These are phyloP conservation scores for Picochlorum sp. DNA, from an alignment of 139 green algal genomes.

Conservation along the genomic window DNA sequence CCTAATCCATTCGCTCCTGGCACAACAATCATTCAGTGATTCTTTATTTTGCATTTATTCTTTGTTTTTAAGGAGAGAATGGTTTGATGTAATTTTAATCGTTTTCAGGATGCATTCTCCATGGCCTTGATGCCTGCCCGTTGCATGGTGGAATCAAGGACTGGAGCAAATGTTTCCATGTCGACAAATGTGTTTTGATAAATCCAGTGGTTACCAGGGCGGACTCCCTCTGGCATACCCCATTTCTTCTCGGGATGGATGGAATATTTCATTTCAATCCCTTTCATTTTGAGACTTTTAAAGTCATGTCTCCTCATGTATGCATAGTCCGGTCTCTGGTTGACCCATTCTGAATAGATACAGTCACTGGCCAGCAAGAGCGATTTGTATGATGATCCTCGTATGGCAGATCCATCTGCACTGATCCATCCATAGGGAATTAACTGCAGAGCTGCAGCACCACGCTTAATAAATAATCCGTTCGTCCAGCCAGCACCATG, in stretches of 20 bases:
- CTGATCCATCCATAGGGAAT: constrained; percentile 29
- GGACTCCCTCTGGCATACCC: constrained; percentile 12
- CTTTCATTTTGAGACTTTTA: constrained; percentile 3
- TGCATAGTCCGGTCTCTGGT: constrained; percentile 17
- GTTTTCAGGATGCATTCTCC: background rate
- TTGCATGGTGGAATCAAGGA: constrained; percentile 14
- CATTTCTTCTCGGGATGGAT: constrained; percentile 18
- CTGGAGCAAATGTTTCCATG: constrained; percentile 20
- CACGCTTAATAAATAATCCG: constrained; percentile 32
- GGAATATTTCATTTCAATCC: constrained; percentile 8
- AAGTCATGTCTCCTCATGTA: constrained; percentile 29
- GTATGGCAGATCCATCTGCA: constrained; percentile 13
- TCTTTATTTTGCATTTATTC: background rate
- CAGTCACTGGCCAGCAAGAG: constrained; percentile 12
- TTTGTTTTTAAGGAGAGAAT: too few relatives aligned
- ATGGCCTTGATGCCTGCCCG: background rate
- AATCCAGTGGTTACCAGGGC: constrained; percentile 29
- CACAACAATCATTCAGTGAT: background rate
- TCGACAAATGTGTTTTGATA: constrained; percentile 38
- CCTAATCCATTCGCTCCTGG: constrained; percentile 56
- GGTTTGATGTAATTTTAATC: background rate
- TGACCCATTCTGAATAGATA: constrained; percentile 31
- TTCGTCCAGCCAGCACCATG: constrained; percentile 34
- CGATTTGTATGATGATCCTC: constrained; percentile 4
- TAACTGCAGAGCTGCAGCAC: constrained; percentile 16